Evolutionary conservation across 805 yeast species (phyloP), one percentile per base, ranked within the genome.

Genomic region (Zygosaccharomyces bisporus): DNA sequence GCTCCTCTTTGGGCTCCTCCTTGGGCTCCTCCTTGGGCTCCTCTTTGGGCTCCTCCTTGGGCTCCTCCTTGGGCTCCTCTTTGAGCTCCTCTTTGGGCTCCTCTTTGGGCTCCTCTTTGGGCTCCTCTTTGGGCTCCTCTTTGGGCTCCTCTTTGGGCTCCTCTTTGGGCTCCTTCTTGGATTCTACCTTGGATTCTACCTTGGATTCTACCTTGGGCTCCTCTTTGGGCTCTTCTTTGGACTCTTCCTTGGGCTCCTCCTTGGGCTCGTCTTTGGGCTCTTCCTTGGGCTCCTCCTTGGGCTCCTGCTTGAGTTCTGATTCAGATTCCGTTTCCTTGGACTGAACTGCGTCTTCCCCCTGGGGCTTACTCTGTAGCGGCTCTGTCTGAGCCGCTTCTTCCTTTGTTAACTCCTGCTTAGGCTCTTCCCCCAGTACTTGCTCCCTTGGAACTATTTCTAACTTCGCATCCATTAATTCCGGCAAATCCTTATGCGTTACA

Each of bases 51-150:
- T 36, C 42, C 21, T 39, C 38, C 19, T 18, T 48, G 41, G 21
- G 49, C 56, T 13, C 50, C 52, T 20, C 44, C 38, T 16, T 47
- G 38, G 39, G 21, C 17, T 40, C 40, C 1, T 41, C 41, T n/a
- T 44, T 32, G 29, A 14, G 36, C 36, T 48, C 50, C 18, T 41
- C 47, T 10, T 34, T 34, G 9, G 21, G 20, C 14, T 51, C 44
- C n/a, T 55, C 55, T 18, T 55, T 54, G 20, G n/a, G n/a, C n/a
- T n/a, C n/a, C n/a, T 46, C 38, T 13, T 44, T 43, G 25, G 45
- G 34, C 33, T 51, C 53, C 18, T 48, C 50, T 49, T n/a, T 32
- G 36, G 27, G 38, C 17, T 21, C 38, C 6, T 34, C 38, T 27
- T 34, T 19, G 18, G 18, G 34, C 7, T 32, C 39, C 37, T 43